Conservation (phyloP, 2,329 filamentous ascomycete genomes). For the Beauveria brongniartii region DNA sequence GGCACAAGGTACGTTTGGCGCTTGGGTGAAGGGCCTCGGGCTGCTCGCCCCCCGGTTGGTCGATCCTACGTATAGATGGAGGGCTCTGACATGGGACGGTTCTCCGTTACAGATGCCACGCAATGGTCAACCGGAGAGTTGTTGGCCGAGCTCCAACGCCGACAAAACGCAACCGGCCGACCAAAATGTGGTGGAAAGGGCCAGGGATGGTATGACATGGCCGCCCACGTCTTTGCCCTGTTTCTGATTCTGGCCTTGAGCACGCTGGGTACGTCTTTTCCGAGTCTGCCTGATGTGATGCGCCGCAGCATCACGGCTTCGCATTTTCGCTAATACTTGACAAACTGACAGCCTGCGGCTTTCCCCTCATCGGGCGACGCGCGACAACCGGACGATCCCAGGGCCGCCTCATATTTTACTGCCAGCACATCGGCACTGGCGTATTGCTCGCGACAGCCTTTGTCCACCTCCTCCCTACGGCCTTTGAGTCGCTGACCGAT, state of each 20-base stretch:
- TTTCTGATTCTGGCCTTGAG: conserved; percentile 57
- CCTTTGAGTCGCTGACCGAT: conserved; percentile 58
- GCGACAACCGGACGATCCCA: conserved; percentile 50
- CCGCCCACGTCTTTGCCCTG: conserved; percentile 59
- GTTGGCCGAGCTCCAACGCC: conserved; percentile 43
- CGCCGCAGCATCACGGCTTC: neutral
- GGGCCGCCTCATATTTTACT: conserved; percentile 54
- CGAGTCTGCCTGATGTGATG: neutral
- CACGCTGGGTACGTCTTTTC: conserved; percentile 39
- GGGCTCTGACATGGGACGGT: neutral
- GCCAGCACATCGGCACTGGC: conserved; percentile 71
- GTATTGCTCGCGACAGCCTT: conserved; percentile 83
- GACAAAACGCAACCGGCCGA: conserved; percentile 31
- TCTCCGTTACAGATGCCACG: conserved; percentile 19
- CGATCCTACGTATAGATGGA: neutral
- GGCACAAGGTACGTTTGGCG: conserved; percentile 5
- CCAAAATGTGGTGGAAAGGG: conserved; percentile 46
- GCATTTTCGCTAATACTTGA: conserved; percentile 6
- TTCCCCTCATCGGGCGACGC: conserved; percentile 56
- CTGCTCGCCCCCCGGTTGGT: neutral
- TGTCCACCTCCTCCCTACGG: conserved; percentile 64
- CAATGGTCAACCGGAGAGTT: conserved; percentile 45
- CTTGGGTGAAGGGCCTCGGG: too few species aligned
- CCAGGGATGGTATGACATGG: conserved; percentile 54
- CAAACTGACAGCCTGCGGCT: conserved; percentile 45